Base-by-base conservation (phyloP, 2,329 filamentous ascomycete genomes). In the Pseudopyricularia javanii region DNA sequence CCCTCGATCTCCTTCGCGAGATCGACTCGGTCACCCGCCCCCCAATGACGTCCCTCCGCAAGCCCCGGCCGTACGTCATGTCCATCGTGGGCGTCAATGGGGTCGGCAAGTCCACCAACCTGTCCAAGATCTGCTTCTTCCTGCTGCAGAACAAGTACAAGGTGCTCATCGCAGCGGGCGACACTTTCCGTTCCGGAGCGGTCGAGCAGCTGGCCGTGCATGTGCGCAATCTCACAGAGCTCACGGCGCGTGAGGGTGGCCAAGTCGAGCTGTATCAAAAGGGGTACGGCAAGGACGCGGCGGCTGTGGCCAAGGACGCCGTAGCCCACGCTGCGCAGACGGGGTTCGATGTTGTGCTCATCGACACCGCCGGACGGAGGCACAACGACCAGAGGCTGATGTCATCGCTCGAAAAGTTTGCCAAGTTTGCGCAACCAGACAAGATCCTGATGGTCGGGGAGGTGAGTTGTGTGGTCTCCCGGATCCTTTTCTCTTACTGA, bases 1-100 rank as follows among this genome's bases (percentile, higher is more conserved):
- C 91, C 3, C 79, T 97, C 57, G 93, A 98, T 68, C 82, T 98
- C 49, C 83, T 98, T 48, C 89, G 91, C 61, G 90, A 95, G 66
- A 97, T 98, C 60, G 84, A 91, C 63, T 79, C 84, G 47, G 81
- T 94, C 56, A 85, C 82, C 7, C 74, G 80, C 11, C 84, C 88
- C 1, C 72, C 84, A 0, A 74, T 72, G 22, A 79, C 82, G 3
- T 83, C 82, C 30, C 74, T 83, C 56, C 73, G 79, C 59, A 75
- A 77, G 55, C 69, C 78, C 20, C 85, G 93, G 4, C 93, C 93
- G 45, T 98, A 97, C 65, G 91, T 97, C 62, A 94, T 98, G 65
- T 96, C 90, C 54, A 95, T 98, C 56, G 93, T 98, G 45, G 93
- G 93, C 56, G 93, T 98, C 65, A 98, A 98, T 67, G 93, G 93